These are phyloP conservation scores for Clarireedia paspali DNA, from an alignment of 2,329 filamentous ascomycete species.

Conservation along the genomic window DNA sequence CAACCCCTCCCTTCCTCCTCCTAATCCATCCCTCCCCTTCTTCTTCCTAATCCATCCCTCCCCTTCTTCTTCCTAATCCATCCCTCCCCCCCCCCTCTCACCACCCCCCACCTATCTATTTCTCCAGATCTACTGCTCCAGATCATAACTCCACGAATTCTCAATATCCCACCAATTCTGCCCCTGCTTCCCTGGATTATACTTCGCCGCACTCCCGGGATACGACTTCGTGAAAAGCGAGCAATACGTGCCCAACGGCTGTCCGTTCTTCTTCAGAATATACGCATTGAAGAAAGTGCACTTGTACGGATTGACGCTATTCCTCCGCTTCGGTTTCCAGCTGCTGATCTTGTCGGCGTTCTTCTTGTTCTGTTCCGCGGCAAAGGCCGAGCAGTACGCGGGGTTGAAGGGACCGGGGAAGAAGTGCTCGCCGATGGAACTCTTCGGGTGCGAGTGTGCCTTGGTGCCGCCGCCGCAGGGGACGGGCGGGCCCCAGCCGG, in stretches of 20 bases:
- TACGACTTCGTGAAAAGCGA: conserved; percentile 27
- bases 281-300: conserved; percentile 33
- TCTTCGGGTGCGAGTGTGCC: conserved; percentile 16
- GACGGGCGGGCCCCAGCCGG: conserved; percentile 14
- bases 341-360: conserved; percentile 5
- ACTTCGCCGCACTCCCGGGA: background rate
- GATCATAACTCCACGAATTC: background rate
- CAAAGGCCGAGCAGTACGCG: conserved; percentile 13
- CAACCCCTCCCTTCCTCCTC: too few species aligned
- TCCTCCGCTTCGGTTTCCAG: background rate
- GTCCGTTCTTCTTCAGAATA: conserved; percentile 32
- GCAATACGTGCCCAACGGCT: conserved; percentile 32
- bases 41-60: too few species aligned
- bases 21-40: too few species aligned
- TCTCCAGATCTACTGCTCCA: too few species aligned
- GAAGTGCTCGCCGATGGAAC: conserved; percentile 16
- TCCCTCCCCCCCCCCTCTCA: background rate
- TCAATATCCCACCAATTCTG: background rate
- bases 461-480: conserved; percentile 10
- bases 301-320: conserved; percentile 4
- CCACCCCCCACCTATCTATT: background rate
- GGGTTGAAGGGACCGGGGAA: conserved; percentile 20
- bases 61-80: background rate
- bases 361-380: conserved; percentile 12
- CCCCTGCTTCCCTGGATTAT: background rate